Evolutionary conservation across 2,329 filamentous ascomycete genomes (phyloP), one percentile per base, ranked within the genome.

Genomic region (Fonsecaea pedrosoi): DNA sequence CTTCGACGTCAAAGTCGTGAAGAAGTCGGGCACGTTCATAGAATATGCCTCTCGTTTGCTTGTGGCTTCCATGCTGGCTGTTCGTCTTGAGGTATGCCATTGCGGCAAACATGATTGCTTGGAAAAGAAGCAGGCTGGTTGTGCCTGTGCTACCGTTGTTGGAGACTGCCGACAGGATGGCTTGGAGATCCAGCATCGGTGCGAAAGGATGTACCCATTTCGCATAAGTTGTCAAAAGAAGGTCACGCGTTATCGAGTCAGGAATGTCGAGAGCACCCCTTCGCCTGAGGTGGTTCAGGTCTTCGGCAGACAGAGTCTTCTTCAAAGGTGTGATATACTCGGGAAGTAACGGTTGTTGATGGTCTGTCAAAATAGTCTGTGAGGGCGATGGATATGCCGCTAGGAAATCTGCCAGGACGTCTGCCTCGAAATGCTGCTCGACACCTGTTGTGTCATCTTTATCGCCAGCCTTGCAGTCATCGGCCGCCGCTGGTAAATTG

Each of bases 1-100:
- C 87, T 78, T 98, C 94, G 78, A 96, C 96, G 78, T 97, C 94
- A 72, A 97, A 96, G 77, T 97, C 94, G 79, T 97, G 97, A 15
- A 98, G 84, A 2, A 95, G 84, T 88, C 92, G 72, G 62, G 65
- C 91, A 79, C 92, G 94, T 72, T 92, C 89, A 78, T 97, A 97
- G 76, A 96, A 96, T 7, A 89, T 87, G 75, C 93, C 94, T 70
- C 94, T 87, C 5, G 94, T 93, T 66, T 88, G 87, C 79, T 94
- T 94, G 54, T 93, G 86, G 18, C 85, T 90, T 4, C 85, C 78
- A 75, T 92, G 96, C 1, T 94, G 94, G 15, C 90, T 91, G 58
- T 89, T 87, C 79, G 92, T 89, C 72, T 94, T 91, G 65, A 96
- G 89, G 76, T 94, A 97, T 0, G 94, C 92, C 1, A 91, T 91